Percentiles rank a stretch among this genome's conserved stretches.
Evolutionary conservation across 1,284 basidiomycete species (phyloP).

Genomic region (Sanghuangporus sanghuang): DNA sequence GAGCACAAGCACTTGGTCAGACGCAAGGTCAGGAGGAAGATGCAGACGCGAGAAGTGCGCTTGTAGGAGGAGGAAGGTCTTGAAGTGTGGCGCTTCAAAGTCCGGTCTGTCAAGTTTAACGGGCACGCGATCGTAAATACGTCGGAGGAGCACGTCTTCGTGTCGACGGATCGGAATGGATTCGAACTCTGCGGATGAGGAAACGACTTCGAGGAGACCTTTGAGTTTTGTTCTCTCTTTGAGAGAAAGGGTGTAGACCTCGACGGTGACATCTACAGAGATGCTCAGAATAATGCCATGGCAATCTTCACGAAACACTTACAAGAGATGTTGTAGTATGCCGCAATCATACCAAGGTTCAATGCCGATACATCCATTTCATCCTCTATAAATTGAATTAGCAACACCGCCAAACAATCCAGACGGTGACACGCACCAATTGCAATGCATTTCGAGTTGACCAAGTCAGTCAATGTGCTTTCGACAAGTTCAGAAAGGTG

Average conservation of each 20-base stretch:
- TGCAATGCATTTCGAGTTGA: slow-evolving; percentile 91
- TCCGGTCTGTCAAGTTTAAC: slow-evolving; percentile 86
- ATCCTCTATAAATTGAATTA: slow-evolving; percentile 51
- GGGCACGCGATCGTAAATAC: slow-evolving; percentile 96
- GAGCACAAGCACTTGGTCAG: slow-evolving; percentile 84
- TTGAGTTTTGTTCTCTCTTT: slow-evolving; percentile 98
- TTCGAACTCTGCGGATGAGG: slow-evolving; percentile 96
- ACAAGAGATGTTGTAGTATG: slow-evolving; percentile 90
- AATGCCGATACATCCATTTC: slow-evolving; percentile 91
- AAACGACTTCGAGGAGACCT: slow-evolving; percentile 93
- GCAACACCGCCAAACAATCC: not conserved
- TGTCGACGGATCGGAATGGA: slow-evolving; percentile 90
- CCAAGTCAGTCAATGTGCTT: slow-evolving; percentile 85
- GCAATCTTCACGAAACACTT: slow-evolving; percentile 26
- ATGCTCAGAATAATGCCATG: not conserved
- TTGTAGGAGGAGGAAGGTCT: slow-evolving; percentile 94
- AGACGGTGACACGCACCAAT: slow-evolving; percentile 54
- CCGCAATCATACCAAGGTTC: slow-evolving; percentile 95
- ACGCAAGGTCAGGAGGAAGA: slow-evolving; percentile 88
- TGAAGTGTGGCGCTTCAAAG: slow-evolving; percentile 95
- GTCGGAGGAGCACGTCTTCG: slow-evolving; percentile 75
- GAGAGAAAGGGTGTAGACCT: slow-evolving; percentile 93
- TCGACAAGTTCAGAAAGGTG: slow-evolving; percentile 96
- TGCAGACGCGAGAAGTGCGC: slow-evolving; percentile 94
- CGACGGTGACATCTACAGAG: slow-evolving; percentile 81